Conservation (phyloP, 192 early-diverging fungal species). For the Coemansia sp. region DNA sequence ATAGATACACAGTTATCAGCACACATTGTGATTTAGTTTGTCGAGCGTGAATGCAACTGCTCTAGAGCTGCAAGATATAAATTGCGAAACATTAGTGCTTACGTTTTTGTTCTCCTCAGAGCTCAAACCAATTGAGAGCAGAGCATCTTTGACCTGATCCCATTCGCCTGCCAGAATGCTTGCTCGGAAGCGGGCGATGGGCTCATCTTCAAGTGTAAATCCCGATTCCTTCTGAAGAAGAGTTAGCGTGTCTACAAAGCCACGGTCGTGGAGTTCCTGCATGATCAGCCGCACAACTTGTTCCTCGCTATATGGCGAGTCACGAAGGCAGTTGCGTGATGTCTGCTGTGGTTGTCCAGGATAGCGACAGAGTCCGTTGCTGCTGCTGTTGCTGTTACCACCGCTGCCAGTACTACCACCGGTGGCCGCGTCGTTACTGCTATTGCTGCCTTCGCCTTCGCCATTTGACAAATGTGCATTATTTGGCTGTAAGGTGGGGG, state of each 20-base stretch:
- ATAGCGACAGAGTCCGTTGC: constrained; percentile 20
- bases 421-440: constrained; percentile 1
- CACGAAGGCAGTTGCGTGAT: constrained; percentile 39
- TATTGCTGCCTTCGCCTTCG: neutral
- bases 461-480: too few species aligned
- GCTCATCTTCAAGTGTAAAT: constrained; percentile 67
- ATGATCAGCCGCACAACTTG: constrained; percentile 88
- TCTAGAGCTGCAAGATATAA: neutral
- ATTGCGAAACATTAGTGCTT: constrained; percentile 3
- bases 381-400: constrained; percentile 2
- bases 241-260: constrained; percentile 68
- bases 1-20: too few species aligned
- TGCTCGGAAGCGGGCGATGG: constrained; percentile 66
- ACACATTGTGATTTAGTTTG: constrained; percentile 6
- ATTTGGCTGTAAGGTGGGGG: neutral
- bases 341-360: constrained; percentile 34
- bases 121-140: constrained; percentile 45
- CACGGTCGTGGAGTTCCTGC: constrained; percentile 81
- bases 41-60: too few species aligned
- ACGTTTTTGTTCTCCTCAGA: constrained; percentile 17
- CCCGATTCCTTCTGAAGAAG: constrained; percentile 79
- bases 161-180: constrained; percentile 78
- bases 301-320: constrained; percentile 49
- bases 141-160: constrained; percentile 60
- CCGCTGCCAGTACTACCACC: neutral